These are phyloP conservation scores for Pleurotus citrinopileatus DNA, from an alignment of 768 basidiomycete genomes.

Conservation along the genomic window DNA sequence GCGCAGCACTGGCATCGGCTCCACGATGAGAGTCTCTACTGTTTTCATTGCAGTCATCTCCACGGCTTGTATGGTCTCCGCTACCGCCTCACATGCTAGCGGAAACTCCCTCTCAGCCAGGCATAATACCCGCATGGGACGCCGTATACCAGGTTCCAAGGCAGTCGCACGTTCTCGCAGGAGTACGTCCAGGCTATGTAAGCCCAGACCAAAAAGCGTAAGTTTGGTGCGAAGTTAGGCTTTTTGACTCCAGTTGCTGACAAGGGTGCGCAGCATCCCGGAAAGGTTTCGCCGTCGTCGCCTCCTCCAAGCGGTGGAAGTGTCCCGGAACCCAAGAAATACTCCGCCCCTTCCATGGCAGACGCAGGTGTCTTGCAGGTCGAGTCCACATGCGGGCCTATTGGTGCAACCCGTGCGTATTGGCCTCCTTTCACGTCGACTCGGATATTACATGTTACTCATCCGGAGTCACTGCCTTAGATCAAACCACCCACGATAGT, in stretches of 20 bases:
- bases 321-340: neutral
- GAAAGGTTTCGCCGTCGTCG: no score
- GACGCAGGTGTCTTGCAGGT: constrained; percentile 19
- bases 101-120: constrained; percentile 25
- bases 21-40: constrained; percentile 41
- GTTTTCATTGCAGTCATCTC: constrained; percentile 36
- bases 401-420: constrained; percentile 46
- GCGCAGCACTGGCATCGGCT: neutral
- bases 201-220: constrained; percentile 1
- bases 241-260: neutral
- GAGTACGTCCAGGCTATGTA: neutral
- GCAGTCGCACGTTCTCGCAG: neutral
- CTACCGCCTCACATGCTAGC: constrained; percentile 28
- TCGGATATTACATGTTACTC: neutral
- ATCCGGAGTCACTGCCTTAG: constrained; percentile 27
- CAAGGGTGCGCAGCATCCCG: neutral
- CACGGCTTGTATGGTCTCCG: constrained; percentile 28
- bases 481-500: constrained; percentile 39
- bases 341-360: neutral
- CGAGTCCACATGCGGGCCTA: constrained; percentile 40
- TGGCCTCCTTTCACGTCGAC: neutral
- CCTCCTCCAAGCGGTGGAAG: neutral
- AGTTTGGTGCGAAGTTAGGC: neutral
- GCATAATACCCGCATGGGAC: constrained; percentile 32
- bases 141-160: constrained; percentile 20